Base-by-base conservation (phyloP, 768 basidiomycete species). In the Amanita rubescens region DNA sequence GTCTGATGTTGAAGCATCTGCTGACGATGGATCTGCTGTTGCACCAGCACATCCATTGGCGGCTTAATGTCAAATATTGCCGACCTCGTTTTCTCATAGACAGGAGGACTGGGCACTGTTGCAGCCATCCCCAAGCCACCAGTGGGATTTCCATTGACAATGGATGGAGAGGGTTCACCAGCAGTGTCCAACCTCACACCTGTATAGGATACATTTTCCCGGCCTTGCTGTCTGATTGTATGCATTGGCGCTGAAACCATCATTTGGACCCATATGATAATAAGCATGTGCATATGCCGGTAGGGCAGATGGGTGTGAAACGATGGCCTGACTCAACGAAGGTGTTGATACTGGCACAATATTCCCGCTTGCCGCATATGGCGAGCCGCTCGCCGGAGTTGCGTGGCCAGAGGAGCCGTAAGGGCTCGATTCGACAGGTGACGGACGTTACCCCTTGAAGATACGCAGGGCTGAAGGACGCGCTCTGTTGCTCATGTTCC, bases 61-160 rank as follows among this genome's bases (percentile, higher is more conserved):
- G 63, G 52, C 55, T 69, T 70, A 44, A 63, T 47, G 15, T 69
- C 67, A 50, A 65, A 71, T 55, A 67, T 57, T 44, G 57, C 47
- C 20, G 45, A 47, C 32, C 58, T 59, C 34, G 44, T 19, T 55
- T 67, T 64, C 35, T 68, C 65, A 49, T 63, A 60, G 24, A 56
- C 33, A 24, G 62, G 55, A 9, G 62, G 58, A 24, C 52, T 50
- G 33, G 63, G 54, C 14, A 63, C 51, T 48, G 60, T 51, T 19
- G 58, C 42, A 8, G 51, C 55, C 33, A 58, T 48, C 47, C 52
- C 58, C 14, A 33, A 49, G 30, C 20, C 51, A 19, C 4, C 42
- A 7, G 32, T 30, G 38, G n/a, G 17, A 33, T 19, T 41, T 34
- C 22, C 45, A 22, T 46, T 47, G 24, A 43, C 12, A 24, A 46